Evolutionary conservation across 2,329 filamentous ascomycete species (phyloP).

Genomic region (Aspergillus sp.): DNA sequence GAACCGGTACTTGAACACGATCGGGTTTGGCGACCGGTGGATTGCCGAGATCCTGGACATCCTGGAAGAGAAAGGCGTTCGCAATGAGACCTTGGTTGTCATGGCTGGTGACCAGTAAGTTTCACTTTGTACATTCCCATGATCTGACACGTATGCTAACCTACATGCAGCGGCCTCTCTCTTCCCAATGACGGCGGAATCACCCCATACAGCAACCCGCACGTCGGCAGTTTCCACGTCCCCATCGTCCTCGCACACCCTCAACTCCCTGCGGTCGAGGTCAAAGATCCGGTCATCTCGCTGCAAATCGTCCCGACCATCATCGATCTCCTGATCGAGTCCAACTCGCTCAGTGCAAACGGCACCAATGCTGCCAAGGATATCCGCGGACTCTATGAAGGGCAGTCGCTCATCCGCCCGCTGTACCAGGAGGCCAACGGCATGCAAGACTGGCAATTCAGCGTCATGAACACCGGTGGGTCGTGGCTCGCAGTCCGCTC

Average conservation of each 20-base stretch:
- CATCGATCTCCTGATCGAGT: conserved; percentile 32
- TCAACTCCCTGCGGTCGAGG: conserved; percentile 29
- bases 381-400: conserved; percentile 31
- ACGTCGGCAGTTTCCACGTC: conserved; percentile 35
- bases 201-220: conserved; percentile 35
- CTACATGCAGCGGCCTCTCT: conserved; percentile 26
- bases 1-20: conserved; percentile 18
- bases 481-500: conserved; percentile 33
- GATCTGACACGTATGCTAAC: conserved; percentile 1
- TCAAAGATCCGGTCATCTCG: conserved; percentile 28
- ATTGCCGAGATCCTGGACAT: conserved; percentile 30
- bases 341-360: conserved; percentile 26
- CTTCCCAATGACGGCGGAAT: conserved; percentile 37
- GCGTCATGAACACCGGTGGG: conserved; percentile 36
- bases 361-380: conserved; percentile 24
- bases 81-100: conserved; percentile 33
- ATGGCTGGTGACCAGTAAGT: conserved; percentile 37
- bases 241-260: conserved; percentile 36
- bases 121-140: not conserved
- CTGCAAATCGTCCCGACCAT: conserved; percentile 34
- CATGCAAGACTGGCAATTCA: conserved; percentile 34
- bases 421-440: conserved; percentile 22
- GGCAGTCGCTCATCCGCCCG: conserved; percentile 33
- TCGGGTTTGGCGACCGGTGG: conserved; percentile 35
- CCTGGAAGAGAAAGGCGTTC: conserved; percentile 31